Evolutionary conservation across 2,329 filamentous ascomycete species (phyloP).

Genomic region (Exophiala sideris): DNA sequence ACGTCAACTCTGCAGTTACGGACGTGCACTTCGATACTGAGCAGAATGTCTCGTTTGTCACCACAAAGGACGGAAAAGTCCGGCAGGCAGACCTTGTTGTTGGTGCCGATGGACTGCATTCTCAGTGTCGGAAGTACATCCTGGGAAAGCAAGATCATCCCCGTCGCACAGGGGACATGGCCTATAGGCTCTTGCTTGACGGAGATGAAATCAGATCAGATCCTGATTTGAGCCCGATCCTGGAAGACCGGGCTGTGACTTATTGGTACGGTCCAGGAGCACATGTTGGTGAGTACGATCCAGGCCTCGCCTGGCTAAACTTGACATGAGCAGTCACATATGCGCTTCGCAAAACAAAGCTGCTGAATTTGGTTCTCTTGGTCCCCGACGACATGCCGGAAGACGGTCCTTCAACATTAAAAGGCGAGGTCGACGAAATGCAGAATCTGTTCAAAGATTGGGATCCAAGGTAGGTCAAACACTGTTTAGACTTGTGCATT

Average conservation of each 20-base stretch:
- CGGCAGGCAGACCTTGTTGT: conserved; percentile 29
- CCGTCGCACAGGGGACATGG: conserved; percentile 38
- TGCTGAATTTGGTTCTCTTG: conserved; percentile 45
- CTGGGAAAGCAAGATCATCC: conserved; percentile 25
- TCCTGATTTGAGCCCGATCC: conserved; percentile 46
- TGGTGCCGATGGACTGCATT: conserved; percentile 33
- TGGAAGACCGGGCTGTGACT: conserved; percentile 49
- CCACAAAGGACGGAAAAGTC: conserved; percentile 21
- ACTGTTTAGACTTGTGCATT: not conserved
- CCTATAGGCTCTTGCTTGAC: conserved; percentile 37
- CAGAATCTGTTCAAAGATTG: conserved; percentile 32
- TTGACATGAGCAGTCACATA: conserved; percentile 37
- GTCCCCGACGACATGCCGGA: conserved; percentile 44
- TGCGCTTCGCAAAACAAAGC: conserved; percentile 39
- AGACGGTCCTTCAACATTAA: conserved; percentile 23
- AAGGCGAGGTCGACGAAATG: conserved; percentile 35
- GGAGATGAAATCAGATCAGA: conserved; percentile 46
- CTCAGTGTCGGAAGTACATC: conserved; percentile 25
- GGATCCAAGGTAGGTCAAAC: conserved; percentile 38
- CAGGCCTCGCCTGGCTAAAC: not conserved
- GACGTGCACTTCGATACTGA: conserved; percentile 34
- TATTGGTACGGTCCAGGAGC: conserved; percentile 55
- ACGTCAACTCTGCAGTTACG: conserved; percentile 28
- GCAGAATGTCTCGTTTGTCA: conserved; percentile 33
- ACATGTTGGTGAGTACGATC: conserved; percentile 40